phyloP scores from a whole-genome alignment of 768 basidiomycete genomes.

The Chalciporus piperatus region DNA sequence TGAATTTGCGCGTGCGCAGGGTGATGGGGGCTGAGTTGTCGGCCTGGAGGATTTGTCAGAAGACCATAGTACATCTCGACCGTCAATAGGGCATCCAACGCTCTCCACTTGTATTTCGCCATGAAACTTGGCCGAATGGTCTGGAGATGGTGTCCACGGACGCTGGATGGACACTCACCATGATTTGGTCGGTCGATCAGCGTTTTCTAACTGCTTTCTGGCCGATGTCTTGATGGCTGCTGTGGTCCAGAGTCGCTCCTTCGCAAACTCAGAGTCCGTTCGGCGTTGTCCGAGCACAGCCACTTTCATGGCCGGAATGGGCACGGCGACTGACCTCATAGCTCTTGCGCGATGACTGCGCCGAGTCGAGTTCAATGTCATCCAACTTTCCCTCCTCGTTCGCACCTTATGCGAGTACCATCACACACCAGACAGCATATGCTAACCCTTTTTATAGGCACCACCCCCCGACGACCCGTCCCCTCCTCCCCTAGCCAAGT shows the following conservation, averaged over 20 bases:
- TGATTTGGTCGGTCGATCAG: slow-evolving; percentile 25
- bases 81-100: slow-evolving; percentile 26
- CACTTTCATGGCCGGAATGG: slow-evolving; percentile 11
- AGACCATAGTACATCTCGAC: slow-evolving; percentile 20
- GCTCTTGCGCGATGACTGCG: too few species aligned
- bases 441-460: slow-evolving; percentile 35
- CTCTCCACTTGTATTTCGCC: slow-evolving; percentile 7
- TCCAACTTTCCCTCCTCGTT: slow-evolving; percentile 48
- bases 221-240: slow-evolving; percentile 28
- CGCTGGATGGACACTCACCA: slow-evolving; percentile 31
- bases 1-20: slow-evolving; percentile 97
- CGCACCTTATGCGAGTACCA: slow-evolving; percentile 53
- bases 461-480: slow-evolving; percentile 58
- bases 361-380: slow-evolving; percentile 8
- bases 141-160: slow-evolving; percentile 9
- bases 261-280: slow-evolving; percentile 29
- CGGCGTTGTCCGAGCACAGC: slow-evolving; percentile 45
- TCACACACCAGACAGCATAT: background rate
- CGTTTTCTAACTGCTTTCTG: slow-evolving; percentile 22
- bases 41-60: slow-evolving; percentile 46
- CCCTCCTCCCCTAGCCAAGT: slow-evolving; percentile 16
- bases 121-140: slow-evolving; percentile 1
- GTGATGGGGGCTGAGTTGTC: slow-evolving; percentile 85
- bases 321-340: background rate
- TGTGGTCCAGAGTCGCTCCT: slow-evolving; percentile 7